phyloP scores from a whole-genome alignment of 148 eudicot genomes.

The Dysphania ambrosioides region DNA sequence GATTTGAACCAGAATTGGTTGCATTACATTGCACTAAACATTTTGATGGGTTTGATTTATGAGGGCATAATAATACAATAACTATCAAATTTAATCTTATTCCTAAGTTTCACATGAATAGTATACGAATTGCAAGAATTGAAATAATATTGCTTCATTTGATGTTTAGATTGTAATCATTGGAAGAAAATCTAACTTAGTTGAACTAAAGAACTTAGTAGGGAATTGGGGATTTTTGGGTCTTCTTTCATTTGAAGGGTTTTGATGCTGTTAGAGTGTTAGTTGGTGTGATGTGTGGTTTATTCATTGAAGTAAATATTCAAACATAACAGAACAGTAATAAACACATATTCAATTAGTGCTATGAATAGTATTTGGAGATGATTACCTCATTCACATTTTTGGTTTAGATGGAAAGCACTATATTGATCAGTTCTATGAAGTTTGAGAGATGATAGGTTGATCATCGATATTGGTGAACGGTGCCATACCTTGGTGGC shows the following conservation, averaged over 20 bases:
- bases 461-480: background rate
- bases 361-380: no score
- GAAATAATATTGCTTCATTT: background rate
- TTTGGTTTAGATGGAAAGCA: background rate
- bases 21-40: no score
- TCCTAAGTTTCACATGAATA: background rate
- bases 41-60: background rate
- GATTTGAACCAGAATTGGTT: background rate
- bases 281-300: no score
- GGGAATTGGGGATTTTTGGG: background rate
- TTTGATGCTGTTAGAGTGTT: no score
- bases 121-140: background rate
- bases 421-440: background rate
- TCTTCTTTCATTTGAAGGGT: no score
- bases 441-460: background rate
- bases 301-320: no score
- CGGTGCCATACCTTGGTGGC: background rate
- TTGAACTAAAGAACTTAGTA: background rate
- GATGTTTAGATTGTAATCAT: background rate
- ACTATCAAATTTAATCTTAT: no score
- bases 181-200: no score
- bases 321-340: no score
- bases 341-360: no score
- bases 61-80: background rate
- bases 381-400: background rate